phyloP scores from a whole-genome alignment of 2,329 filamentous ascomycete genomes.

The Helotiales sp. region DNA sequence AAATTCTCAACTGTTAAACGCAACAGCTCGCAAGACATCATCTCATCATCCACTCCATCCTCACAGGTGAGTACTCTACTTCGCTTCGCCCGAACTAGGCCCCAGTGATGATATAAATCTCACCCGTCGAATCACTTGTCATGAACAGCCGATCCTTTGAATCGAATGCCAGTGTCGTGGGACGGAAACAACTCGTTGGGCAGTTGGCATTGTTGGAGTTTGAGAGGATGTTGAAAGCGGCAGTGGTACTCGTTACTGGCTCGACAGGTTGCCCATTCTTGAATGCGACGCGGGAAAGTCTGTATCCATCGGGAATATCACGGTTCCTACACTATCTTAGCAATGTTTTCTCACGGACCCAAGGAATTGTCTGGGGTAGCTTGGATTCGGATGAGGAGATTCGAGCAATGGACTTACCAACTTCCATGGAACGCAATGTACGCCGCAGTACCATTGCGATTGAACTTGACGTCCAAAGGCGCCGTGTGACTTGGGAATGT shows the following conservation, averaged over 20 bases:
- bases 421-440: constrained; percentile 29
- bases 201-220: constrained; percentile 60
- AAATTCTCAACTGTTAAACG: no score
- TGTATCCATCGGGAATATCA: constrained; percentile 53
- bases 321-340: constrained; percentile 56
- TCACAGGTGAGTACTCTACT: no score
- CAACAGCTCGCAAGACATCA: no score
- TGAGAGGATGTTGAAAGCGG: constrained; percentile 57
- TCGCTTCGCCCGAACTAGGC: no score
- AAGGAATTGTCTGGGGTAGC: no score
- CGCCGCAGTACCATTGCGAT: constrained; percentile 17
- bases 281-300: constrained; percentile 51
- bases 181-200: constrained; percentile 64
- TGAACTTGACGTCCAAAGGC: constrained; percentile 29
- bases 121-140: constrained; percentile 29
- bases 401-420: constrained; percentile 19
- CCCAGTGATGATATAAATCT: constrained; percentile 25
- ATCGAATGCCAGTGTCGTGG: constrained; percentile 62
- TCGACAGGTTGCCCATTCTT: constrained; percentile 49
- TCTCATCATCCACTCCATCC: no score
- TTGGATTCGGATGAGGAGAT: neutral
- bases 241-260: constrained; percentile 50
- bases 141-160: constrained; percentile 26
- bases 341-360: neutral
- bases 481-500: constrained; percentile 26